Evolutionary conservation across 495 filamentous ascomycete genomes (phyloP).

Genomic region (Hypomontagnella monticulosa): DNA sequence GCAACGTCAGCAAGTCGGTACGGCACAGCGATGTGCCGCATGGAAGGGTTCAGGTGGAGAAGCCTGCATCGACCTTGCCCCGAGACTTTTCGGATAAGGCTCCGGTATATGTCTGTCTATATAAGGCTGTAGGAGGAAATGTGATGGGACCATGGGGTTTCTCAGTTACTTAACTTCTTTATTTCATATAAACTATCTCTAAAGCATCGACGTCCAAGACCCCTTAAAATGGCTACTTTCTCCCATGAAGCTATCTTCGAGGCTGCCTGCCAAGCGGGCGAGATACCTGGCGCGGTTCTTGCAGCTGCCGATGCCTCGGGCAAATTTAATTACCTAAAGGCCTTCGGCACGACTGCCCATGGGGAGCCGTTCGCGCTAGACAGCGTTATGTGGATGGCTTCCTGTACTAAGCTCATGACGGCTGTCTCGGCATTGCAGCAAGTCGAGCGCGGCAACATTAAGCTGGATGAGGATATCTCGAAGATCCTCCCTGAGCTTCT

Average conservation of each 20-base stretch:
- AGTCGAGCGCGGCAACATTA: conserved; percentile 44
- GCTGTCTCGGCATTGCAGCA: conserved; percentile 47
- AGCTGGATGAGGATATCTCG: conserved; percentile 46
- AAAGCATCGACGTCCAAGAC: neutral
- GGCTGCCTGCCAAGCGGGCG: conserved; percentile 30
- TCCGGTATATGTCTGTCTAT: no score
- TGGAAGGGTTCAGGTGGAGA: no score
- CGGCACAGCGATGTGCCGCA: no score
- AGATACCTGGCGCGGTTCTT: conserved; percentile 37
- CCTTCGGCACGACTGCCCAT: conserved; percentile 31
- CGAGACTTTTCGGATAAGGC: no score
- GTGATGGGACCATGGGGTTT: no score
- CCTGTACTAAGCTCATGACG: conserved; percentile 52
- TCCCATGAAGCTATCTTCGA: conserved; percentile 28
- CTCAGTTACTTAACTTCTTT: no score
- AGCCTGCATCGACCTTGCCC: no score
- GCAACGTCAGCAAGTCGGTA: no score
- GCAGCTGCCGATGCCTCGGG: conserved; percentile 32
- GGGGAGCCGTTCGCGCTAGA: conserved; percentile 26
- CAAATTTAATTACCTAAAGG: conserved; percentile 42
- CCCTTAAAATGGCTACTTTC: conserved; percentile 19
- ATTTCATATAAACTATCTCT: neutral
- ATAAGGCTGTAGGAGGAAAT: no score
- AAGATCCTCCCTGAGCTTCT: conserved; percentile 46
- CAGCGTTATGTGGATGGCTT: conserved; percentile 45